Conservation (phyloP, 305 asterid species). For the Lippia alba region DNA sequence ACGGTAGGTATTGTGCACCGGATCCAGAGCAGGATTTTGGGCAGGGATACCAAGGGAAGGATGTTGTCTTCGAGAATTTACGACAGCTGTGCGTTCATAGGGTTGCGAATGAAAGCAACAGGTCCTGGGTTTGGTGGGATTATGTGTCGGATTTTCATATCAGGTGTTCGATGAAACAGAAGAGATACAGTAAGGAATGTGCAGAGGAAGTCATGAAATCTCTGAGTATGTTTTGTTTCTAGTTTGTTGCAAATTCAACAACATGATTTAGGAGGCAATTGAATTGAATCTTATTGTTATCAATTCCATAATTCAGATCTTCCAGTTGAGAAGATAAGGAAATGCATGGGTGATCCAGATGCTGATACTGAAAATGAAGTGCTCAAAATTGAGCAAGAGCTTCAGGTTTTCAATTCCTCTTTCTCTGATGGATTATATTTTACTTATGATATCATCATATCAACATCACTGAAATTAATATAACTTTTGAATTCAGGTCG, state of each 20-base stretch:
- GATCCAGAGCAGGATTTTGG: slow-evolving; percentile 87
- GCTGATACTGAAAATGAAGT: slow-evolving; percentile 78
- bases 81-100: slow-evolving; percentile 91
- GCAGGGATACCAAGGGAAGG: slow-evolving; percentile 82
- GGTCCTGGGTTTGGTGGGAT: slow-evolving; percentile 91
- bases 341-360: slow-evolving; percentile 90
- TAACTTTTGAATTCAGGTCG: slow-evolving; percentile 50
- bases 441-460: neutral
- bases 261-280: neutral
- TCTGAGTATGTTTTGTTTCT: slow-evolving; percentile 47
- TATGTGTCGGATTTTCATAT: slow-evolving; percentile 85
- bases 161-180: slow-evolving; percentile 83
- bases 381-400: slow-evolving; percentile 78
- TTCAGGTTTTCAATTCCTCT: slow-evolving; percentile 51
- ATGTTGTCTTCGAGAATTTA: slow-evolving; percentile 80
- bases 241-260: neutral
- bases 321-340: slow-evolving; percentile 69
- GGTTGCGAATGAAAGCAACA: slow-evolving; percentile 63
- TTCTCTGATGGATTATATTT: neutral
- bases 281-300: neutral
- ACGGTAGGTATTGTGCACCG: slow-evolving; percentile 92
- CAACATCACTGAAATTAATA: slow-evolving; percentile 23
- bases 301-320: slow-evolving; percentile 47
- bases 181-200: slow-evolving; percentile 67
- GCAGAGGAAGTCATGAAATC: slow-evolving; percentile 78